phyloP scores from a whole-genome alignment of 176 grass and related monocot genomes.

The Alopecurus myosuroides region DNA sequence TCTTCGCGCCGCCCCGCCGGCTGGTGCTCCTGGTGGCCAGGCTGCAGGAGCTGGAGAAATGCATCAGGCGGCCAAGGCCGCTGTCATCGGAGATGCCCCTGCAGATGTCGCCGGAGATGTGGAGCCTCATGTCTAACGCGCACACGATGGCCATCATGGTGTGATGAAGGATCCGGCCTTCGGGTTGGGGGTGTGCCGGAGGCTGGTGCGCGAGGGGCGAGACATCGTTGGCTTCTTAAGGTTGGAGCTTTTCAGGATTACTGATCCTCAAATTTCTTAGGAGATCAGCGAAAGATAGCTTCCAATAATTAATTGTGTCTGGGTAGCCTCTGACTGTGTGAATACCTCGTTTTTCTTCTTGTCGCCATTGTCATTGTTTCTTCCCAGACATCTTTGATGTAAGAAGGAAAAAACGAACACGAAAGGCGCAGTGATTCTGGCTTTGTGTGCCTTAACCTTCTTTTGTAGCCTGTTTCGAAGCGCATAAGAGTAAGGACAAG shows the following conservation, averaged over 20 bases:
- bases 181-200: no score
- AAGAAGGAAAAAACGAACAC: neutral
- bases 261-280: neutral
- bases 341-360: neutral
- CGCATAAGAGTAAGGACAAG: no score
- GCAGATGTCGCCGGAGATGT: conserved; percentile 5
- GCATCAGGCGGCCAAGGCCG: conserved; percentile 31
- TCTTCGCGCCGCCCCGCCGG: conserved; percentile 56
- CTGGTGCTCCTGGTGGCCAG: conserved; percentile 43
- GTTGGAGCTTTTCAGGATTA: neutral
- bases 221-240: neutral
- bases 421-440: neutral
- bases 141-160: conserved; percentile 39
- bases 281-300: neutral
- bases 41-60: conserved; percentile 45
- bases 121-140: conserved; percentile 19
- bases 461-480: neutral
- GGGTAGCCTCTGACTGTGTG: neutral
- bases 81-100: neutral
- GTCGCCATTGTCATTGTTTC: neutral
- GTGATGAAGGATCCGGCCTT: conserved; percentile 10
- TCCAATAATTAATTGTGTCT: neutral
- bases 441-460: neutral
- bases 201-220: neutral
- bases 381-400: neutral